phyloP scores from a whole-genome alignment of 2,329 filamentous ascomycete genomes.

The Apiospora aurea region DNA sequence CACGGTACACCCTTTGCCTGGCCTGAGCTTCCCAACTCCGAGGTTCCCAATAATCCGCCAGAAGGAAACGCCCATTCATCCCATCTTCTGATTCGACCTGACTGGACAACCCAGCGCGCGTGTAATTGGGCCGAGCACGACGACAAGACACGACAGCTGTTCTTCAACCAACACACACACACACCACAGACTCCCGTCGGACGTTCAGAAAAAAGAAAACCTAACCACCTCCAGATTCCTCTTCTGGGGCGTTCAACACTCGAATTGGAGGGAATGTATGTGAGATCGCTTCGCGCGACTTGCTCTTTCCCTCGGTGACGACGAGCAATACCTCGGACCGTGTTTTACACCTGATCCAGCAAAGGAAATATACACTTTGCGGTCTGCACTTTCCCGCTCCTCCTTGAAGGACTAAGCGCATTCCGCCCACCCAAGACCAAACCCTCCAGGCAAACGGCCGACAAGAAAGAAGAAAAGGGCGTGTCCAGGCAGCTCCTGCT shows the following conservation, averaged over 20 bases:
- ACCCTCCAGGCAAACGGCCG: not conserved
- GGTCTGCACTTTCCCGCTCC: conserved; percentile 9
- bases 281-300: conserved; percentile 20
- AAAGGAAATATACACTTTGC: conserved; percentile 10
- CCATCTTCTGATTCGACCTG: conserved; percentile 17
- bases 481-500: conserved; percentile 20
- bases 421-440: not conserved
- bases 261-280: conserved; percentile 15
- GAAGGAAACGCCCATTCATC: conserved; percentile 17
- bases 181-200: not conserved
- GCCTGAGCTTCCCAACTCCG: conserved; percentile 14
- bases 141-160: not conserved
- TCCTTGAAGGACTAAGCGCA: conserved; percentile 2
- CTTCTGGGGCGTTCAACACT: not conserved
- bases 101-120: conserved; percentile 10
- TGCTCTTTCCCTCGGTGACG: conserved; percentile 22
- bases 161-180: not conserved
- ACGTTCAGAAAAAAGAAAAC: not conserved
- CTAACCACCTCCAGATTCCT: not conserved
- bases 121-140: not conserved
- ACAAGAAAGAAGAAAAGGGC: not conserved
- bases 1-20: not conserved
- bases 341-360: conserved; percentile 22
- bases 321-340: conserved; percentile 18
- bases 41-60: conserved; percentile 3